Percentiles rank a stretch among this genome's conserved stretches.
phyloP scores from a whole-genome alignment of 2,329 filamentous ascomycete species.

The Paraphaeosphaeria sporulosa region DNA sequence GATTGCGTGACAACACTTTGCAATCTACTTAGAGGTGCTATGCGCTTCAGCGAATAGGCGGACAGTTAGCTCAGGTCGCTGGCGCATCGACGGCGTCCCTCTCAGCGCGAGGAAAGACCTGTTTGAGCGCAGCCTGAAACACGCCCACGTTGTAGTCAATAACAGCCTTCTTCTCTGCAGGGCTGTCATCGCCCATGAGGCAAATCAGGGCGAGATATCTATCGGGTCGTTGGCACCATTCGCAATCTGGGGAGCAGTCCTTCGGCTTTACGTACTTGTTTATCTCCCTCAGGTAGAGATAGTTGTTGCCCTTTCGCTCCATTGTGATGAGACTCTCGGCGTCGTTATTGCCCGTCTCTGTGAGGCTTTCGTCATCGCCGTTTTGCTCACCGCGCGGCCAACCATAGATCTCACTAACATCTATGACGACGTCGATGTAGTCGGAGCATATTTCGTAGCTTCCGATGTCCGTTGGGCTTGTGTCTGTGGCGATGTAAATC shows the following conservation, averaged over 20 bases:
- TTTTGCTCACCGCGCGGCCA: slow-evolving; percentile 62
- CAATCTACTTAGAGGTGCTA: background rate
- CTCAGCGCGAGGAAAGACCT: slow-evolving; percentile 70
- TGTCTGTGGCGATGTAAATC: slow-evolving; percentile 98
- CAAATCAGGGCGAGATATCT: slow-evolving; percentile 82
- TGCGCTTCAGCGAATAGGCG: background rate
- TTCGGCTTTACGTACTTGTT: slow-evolving; percentile 62
- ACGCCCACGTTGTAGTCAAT: slow-evolving; percentile 89
- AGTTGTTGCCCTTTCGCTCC: slow-evolving; percentile 65
- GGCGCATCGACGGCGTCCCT: slow-evolving; percentile 24
- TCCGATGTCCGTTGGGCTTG: slow-evolving; percentile 88
- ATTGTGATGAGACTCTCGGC: slow-evolving; percentile 70
- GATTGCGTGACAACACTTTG: too few species aligned
- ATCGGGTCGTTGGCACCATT: slow-evolving; percentile 7
- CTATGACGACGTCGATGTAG: slow-evolving; percentile 98
- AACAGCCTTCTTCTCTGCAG: slow-evolving; percentile 81
- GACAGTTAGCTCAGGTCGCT: background rate
- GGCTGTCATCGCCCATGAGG: slow-evolving; percentile 83
- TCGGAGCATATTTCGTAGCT: slow-evolving; percentile 99
- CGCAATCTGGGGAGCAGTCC: slow-evolving; percentile 3
- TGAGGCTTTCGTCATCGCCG: slow-evolving; percentile 23
- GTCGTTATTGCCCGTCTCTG: slow-evolving; percentile 57
- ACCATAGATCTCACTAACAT: slow-evolving; percentile 94
- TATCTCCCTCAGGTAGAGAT: slow-evolving; percentile 71
- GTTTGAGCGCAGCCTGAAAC: slow-evolving; percentile 77